Conservation (phyloP, 768 basidiomycete genomes). For the Termitomyces sp. region DNA sequence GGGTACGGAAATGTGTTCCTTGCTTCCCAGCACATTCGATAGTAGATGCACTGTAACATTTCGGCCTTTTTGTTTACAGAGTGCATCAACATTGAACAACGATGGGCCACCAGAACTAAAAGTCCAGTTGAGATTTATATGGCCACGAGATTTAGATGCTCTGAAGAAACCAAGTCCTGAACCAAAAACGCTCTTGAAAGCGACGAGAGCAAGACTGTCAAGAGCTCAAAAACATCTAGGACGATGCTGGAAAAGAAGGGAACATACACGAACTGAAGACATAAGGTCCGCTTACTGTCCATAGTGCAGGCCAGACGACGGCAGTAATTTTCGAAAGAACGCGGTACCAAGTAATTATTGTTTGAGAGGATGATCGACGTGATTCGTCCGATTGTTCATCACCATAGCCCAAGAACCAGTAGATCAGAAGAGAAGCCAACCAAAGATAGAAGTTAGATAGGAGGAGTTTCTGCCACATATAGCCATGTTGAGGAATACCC, state of each 20-base stretch:
- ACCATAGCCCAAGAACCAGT: background rate
- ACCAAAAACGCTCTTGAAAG: background rate
- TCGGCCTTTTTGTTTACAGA: conserved; percentile 8
- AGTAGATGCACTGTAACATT: background rate
- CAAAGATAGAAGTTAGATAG: background rate
- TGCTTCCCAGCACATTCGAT: background rate
- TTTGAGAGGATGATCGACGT: background rate
- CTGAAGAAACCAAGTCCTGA: background rate
- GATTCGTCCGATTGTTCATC: background rate
- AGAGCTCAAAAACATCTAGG: background rate
- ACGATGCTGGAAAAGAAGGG: background rate
- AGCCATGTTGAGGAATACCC: background rate
- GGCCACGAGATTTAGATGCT: background rate
- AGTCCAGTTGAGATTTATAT: conserved; percentile 3
- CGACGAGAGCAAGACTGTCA: background rate
- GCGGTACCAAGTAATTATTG: background rate
- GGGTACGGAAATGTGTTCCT: background rate
- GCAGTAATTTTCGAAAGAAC: background rate
- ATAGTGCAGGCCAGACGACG: background rate
- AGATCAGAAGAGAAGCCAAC: background rate
- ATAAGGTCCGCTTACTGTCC: background rate
- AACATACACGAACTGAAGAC: background rate
- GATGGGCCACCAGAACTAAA: background rate
- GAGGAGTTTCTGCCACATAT: background rate
- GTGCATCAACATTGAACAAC: background rate